A percentile compares a stretch with the other conserved stretches of the same genome.
phyloP scores from a whole-genome alignment of 2,329 filamentous ascomycete species.

The Grosmannia huntii region DNA sequence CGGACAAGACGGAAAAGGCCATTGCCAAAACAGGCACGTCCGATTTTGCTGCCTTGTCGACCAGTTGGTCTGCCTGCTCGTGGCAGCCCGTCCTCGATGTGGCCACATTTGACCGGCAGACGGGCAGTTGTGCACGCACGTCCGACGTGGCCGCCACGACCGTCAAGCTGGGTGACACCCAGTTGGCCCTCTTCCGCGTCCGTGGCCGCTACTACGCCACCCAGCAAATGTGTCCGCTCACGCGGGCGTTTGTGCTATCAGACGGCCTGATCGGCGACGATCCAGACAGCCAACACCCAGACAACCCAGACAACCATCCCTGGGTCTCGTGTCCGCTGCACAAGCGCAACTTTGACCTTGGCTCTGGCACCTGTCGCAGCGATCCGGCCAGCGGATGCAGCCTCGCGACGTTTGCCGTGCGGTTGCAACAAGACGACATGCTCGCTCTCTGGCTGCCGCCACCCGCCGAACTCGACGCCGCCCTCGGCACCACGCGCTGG shows the following conservation, averaged over 20 bases:
- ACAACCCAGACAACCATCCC: conserved; percentile 36
- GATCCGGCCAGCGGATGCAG: conserved; percentile 50
- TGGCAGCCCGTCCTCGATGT: conserved; percentile 74
- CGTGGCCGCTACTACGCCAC: conserved; percentile 70
- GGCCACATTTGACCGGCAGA: conserved; percentile 45
- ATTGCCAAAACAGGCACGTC: not conserved
- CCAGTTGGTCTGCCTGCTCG: conserved; percentile 49
- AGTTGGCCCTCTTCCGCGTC: conserved; percentile 77
- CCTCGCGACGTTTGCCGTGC: conserved; percentile 69
- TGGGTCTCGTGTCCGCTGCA: conserved; percentile 82
- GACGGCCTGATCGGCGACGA: conserved; percentile 73
- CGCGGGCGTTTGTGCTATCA: conserved; percentile 76
- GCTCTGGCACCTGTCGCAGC: conserved; percentile 58
- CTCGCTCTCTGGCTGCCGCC: conserved; percentile 74
- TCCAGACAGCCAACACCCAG: conserved; percentile 19
- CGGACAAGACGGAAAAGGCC: conserved; percentile 20
- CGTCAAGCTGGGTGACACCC: conserved; percentile 78
- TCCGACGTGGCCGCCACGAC: conserved; percentile 52
- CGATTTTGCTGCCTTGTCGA: conserved; percentile 34
- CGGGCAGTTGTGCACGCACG: too few relatives aligned
- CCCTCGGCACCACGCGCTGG: conserved; percentile 68
- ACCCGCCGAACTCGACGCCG: conserved; percentile 64
- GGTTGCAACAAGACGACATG: conserved; percentile 19
- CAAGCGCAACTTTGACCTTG: conserved; percentile 78
- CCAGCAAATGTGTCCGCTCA: conserved; percentile 93